phyloP scores from a whole-genome alignment of 208 protist species.

The Leishmania gerbilli region DNA sequence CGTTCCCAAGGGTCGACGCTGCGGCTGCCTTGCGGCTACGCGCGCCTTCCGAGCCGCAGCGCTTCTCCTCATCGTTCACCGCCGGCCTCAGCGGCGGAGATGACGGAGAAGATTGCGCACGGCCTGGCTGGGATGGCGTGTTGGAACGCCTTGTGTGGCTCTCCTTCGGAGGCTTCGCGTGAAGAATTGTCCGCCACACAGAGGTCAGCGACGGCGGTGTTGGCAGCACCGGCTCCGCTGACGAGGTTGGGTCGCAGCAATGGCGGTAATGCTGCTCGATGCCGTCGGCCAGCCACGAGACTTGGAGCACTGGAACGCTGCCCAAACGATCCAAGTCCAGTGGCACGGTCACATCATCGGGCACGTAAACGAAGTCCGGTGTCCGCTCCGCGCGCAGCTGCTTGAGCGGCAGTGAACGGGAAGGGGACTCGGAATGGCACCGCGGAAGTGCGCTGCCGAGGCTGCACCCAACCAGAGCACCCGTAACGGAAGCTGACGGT shows the following conservation, averaged over 20 bases:
- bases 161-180: not conserved
- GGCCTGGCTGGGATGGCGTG: not conserved
- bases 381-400: slow-evolving; percentile 8
- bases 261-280: slow-evolving; percentile 32
- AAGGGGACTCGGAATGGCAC: slow-evolving; percentile 4
- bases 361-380: slow-evolving; percentile 43
- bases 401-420: not conserved
- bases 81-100: not conserved
- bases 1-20: not conserved
- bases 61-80: not conserved
- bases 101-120: not conserved
- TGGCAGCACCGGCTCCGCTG: slow-evolving; percentile 1
- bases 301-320: slow-evolving; percentile 39
- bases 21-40: not conserved
- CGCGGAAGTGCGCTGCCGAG: not conserved
- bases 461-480: not conserved
- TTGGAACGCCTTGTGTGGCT: not conserved
- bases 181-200: not conserved
- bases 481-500: not conserved
- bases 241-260: not conserved
- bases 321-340: slow-evolving; percentile 24
- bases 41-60: not conserved
- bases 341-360: slow-evolving; percentile 7
- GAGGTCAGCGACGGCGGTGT: not conserved
- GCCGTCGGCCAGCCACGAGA: slow-evolving; percentile 37